These are phyloP conservation scores for Staphylotrichum tortipilum DNA, from an alignment of 495 filamentous ascomycete genomes.

Conservation along the genomic window DNA sequence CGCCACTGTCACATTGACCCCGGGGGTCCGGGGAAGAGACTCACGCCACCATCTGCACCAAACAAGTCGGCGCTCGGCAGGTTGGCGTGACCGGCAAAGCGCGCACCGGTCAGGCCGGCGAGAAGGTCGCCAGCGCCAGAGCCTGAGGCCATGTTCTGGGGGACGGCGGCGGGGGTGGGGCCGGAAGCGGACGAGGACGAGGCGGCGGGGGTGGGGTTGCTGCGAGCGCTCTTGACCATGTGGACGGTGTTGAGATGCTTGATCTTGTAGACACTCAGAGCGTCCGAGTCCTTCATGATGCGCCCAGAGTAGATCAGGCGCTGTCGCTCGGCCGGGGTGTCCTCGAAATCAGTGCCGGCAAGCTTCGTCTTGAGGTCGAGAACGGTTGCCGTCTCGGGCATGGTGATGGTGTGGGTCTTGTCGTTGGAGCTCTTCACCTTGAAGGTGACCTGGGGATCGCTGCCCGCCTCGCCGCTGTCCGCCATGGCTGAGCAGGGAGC, in stretches of 20 bases:
- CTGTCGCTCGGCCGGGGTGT: constrained; percentile 76
- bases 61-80: constrained; percentile 85
- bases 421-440: constrained; percentile 88
- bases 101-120: constrained; percentile 82
- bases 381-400: constrained; percentile 67
- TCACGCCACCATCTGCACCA: constrained; percentile 92
- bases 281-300: constrained; percentile 89
- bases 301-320: constrained; percentile 95
- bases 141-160: constrained; percentile 84
- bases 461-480: constrained; percentile 43
- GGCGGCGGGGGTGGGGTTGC: constrained; percentile 65
- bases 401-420: constrained; percentile 69
- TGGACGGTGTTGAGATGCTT: constrained; percentile 94
- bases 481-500: constrained; percentile 33
- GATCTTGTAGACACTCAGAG: constrained; percentile 80
- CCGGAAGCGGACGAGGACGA: constrained; percentile 40
- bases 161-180: constrained; percentile 53
- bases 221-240: constrained; percentile 88
- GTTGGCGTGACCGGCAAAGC: constrained; percentile 86
- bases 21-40: constrained; percentile 27
- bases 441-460: constrained; percentile 67
- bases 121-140: constrained; percentile 78
- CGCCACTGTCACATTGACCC: background rate
- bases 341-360: constrained; percentile 66
- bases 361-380: constrained; percentile 85